Base-by-base conservation (phyloP, 2,329 filamentous ascomycete genomes). In the Exophiala viscosa region DNA sequence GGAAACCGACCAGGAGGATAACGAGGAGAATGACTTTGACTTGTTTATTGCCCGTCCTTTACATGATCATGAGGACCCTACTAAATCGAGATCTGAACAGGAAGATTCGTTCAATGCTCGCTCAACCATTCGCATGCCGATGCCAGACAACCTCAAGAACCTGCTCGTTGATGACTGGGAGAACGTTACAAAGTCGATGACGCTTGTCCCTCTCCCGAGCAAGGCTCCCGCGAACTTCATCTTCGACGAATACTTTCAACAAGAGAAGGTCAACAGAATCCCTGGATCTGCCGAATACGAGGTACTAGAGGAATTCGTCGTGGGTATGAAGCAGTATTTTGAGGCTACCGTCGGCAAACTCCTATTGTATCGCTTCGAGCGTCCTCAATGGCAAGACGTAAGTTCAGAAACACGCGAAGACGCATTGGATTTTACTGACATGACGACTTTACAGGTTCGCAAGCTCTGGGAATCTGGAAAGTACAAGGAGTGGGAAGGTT, bases 131-230 rank as follows among this genome's bases (percentile, higher is more conserved):
- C 88, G 90, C 63, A 81, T 99, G 38, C 80, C 85, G 45, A 84
- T 97, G 59, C 90, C 93, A 0, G 93, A 97, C 66, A 83, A 87
- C 60, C 79, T 99, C 60, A 96, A 97, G 74, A 89, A 88, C 13
- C 80, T 95, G 58, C 82, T 99, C 2, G 93, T 99, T 17, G 93
- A 99, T 67, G 93, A 99, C 69, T 99, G 93, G 93, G 93, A 99
- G 70, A 95, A 96, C 64, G 85, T 99, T 57, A 99, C 93, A 51
- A 97, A 96, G 74, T 93, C 95, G 67, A 83, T 90, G 62, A 88
- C 92, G 66, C 83, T 97, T 3, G 89, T 96, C 31, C 85, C 88
- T 1, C 77, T 99, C 13, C 93, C 93, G 0, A 85, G 90, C 42
- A 76, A 79, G 23, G 82, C 86, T 46, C 84, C 92, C 1, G 89